Base-by-base conservation (phyloP, 805 yeast species). In the Ogataea neopini region DNA sequence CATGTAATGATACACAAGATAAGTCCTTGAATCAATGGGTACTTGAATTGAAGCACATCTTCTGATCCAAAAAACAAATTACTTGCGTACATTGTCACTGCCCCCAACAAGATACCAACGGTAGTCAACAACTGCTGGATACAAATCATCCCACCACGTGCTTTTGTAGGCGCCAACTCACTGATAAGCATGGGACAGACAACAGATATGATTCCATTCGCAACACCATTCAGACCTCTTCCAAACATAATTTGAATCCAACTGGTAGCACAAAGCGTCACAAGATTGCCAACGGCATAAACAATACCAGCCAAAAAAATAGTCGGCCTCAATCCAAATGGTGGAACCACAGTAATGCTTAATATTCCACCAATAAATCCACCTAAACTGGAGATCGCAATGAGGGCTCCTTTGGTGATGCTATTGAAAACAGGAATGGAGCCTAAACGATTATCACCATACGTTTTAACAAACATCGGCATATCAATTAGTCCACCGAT, bases 121-220 rank as follows among this genome's bases (percentile, higher is more conserved):
- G 73, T 68, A 6, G 65, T 65, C 44, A 64, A 53, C 32, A 69
- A 48, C 48, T 68, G 73, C 25, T 61, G 61, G 8, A 63, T 49
- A 15, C 70, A 61, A 17, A 68, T 61, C 45, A 65, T 51, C 3
- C 57, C 52, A 1, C 73, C 73, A 17, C 70, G 55, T 3, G 59
- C 40, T 17, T 55, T 51, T 0, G 51, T 41, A 1, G 71, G 72
- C 1, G 70, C 52, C 23, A 68, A 49, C 32, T 69, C 73, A 46
- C 71, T 63, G 38, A 69, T 65, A 9, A 66, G 49, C 70, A 69
- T 64, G 2, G 71, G 72, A 37, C 69, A 63, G 6, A 57, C 61
- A 4, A 66, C 69, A 36, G 67, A 58, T 2, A 59, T 48, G 8
- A 62, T 48, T 4, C 73, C 73, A 32, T 61, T 53, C 3, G 61